phyloP scores from a whole-genome alignment of 2,329 filamentous ascomycete species.

The Sarocladium strictum region DNA sequence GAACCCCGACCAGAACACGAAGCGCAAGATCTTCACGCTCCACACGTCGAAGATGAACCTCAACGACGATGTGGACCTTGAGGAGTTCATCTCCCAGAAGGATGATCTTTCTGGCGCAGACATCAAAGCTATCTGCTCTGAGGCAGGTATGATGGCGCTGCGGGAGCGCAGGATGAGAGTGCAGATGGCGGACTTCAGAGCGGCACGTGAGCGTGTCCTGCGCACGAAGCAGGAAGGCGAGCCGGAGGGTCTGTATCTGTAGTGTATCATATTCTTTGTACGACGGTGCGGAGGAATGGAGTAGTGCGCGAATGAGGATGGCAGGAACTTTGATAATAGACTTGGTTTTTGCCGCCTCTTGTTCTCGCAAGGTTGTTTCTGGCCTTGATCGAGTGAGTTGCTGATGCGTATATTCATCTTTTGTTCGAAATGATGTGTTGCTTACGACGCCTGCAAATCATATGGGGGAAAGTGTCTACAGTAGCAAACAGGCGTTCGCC shows the following conservation, averaged over 20 bases:
- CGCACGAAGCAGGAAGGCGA: slow-evolving; percentile 99
- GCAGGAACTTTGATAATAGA: slow-evolving; percentile 1
- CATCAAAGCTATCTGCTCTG: slow-evolving; percentile 98
- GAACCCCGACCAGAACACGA: slow-evolving; percentile 74
- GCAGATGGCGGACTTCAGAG: slow-evolving; percentile 96
- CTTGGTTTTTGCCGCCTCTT: not conserved
- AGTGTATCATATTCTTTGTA: slow-evolving; percentile 32
- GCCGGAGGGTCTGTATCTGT: slow-evolving; percentile 97
- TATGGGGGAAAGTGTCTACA: no score
- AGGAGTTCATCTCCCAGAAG: slow-evolving; percentile 98
- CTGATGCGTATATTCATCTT: not conserved
- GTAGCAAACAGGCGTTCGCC: no score
- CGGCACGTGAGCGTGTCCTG: slow-evolving; percentile 87
- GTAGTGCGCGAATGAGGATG: not conserved
- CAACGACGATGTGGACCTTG: slow-evolving; percentile 92
- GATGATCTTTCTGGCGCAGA: slow-evolving; percentile 95
- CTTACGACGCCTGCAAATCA: not conserved
- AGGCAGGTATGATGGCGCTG: slow-evolving; percentile 89
- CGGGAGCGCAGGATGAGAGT: slow-evolving; percentile 95
- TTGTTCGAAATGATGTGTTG: not conserved
- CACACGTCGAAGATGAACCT: slow-evolving; percentile 99
- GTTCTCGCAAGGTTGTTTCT: not conserved
- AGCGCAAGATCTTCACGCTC: slow-evolving; percentile 95
- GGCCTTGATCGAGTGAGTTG: not conserved
- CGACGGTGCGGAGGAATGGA: not conserved